phyloP scores from a whole-genome alignment of 2,329 filamentous ascomycete species.

The Emydomyces testavorans region DNA sequence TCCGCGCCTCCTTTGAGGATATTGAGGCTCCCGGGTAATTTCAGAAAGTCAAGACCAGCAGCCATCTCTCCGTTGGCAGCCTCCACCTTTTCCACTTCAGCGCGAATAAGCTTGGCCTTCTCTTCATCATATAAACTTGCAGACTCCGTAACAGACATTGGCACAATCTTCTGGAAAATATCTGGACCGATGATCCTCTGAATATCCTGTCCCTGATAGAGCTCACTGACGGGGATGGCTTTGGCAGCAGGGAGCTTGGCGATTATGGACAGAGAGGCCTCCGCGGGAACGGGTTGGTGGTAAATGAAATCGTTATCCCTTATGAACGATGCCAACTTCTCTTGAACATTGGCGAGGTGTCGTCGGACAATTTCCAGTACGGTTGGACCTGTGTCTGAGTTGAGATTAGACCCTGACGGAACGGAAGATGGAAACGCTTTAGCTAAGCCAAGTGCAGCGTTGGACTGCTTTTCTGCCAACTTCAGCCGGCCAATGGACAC shows the following conservation, averaged over 20 bases:
- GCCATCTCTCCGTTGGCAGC: slow-evolving; percentile 92
- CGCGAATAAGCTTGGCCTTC: slow-evolving; percentile 87
- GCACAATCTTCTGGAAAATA: slow-evolving; percentile 92
- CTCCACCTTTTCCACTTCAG: slow-evolving; percentile 87
- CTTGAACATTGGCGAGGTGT: slow-evolving; percentile 67
- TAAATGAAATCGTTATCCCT: slow-evolving; percentile 99
- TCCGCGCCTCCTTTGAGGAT: slow-evolving; percentile 88
- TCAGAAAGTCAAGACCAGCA: slow-evolving; percentile 83
- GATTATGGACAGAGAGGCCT: slow-evolving; percentile 69
- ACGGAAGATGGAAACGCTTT: slow-evolving; percentile 69
- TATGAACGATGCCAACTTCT: slow-evolving; percentile 60
- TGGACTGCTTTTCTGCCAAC: slow-evolving; percentile 64
- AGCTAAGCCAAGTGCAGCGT: slow-evolving; percentile 65
- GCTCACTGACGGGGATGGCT: slow-evolving; percentile 88
- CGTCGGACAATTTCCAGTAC: slow-evolving; percentile 74
- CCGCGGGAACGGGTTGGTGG: slow-evolving; percentile 78
- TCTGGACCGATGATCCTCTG: slow-evolving; percentile 94
- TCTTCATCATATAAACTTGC: slow-evolving; percentile 97
- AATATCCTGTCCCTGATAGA: slow-evolving; percentile 95
- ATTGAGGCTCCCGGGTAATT: slow-evolving; percentile 77
- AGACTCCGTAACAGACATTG: slow-evolving; percentile 89
- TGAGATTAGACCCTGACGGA: slow-evolving; percentile 70
- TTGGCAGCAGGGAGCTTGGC: slow-evolving; percentile 90
- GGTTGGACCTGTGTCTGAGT: slow-evolving; percentile 61
- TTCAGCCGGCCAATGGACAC: slow-evolving; percentile 72